A percentile compares a stretch with the other conserved stretches of the same genome.
Conservation (phyloP, 2,329 filamentous ascomycete genomes). For the Emmonsia crescens region DNA sequence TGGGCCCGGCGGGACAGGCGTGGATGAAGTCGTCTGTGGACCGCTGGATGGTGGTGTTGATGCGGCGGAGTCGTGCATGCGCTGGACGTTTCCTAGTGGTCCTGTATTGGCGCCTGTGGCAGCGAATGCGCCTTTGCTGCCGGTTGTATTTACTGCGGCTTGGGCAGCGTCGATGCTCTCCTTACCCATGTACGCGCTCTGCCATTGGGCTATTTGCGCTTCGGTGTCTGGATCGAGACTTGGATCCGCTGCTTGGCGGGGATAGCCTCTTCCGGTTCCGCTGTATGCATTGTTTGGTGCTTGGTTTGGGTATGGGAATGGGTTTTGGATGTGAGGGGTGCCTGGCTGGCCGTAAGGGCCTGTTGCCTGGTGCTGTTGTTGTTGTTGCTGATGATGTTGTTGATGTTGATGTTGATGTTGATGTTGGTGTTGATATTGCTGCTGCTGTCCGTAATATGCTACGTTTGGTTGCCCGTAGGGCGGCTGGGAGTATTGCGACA, state of each 20-base stretch:
- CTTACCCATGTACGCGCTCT: constrained; percentile 69
- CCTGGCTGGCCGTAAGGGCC: constrained; percentile 39
- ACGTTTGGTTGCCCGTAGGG: constrained; percentile 23
- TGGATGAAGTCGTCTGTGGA: constrained; percentile 25
- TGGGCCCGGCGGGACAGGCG: constrained; percentile 35
- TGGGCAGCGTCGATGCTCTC: constrained; percentile 36
- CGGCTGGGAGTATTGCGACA: constrained; percentile 17
- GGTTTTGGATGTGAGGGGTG: constrained; percentile 65
- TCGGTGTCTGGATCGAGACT: constrained; percentile 67
- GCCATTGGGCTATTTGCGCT: constrained; percentile 89
- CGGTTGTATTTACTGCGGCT: constrained; percentile 23
- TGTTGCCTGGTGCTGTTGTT: constrained; percentile 20
- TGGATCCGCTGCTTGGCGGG: constrained; percentile 26
- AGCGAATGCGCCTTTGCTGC: constrained; percentile 15
- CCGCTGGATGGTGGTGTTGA: constrained; percentile 23
- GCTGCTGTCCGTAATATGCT: constrained; percentile 39
- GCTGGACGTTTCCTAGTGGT: constrained; percentile 28
- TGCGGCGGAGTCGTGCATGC: constrained; percentile 19
- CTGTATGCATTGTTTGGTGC: constrained; percentile 24
- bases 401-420: constrained; percentile 29
- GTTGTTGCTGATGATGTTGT: constrained; percentile 18
- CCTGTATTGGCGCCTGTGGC: constrained; percentile 37
- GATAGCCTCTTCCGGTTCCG: constrained; percentile 35
- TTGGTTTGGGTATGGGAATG: constrained; percentile 58
- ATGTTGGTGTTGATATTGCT: constrained; percentile 20